Conservation (phyloP, 2,329 filamentous ascomycete genomes). For the Aspergillus sclerotialis region DNA sequence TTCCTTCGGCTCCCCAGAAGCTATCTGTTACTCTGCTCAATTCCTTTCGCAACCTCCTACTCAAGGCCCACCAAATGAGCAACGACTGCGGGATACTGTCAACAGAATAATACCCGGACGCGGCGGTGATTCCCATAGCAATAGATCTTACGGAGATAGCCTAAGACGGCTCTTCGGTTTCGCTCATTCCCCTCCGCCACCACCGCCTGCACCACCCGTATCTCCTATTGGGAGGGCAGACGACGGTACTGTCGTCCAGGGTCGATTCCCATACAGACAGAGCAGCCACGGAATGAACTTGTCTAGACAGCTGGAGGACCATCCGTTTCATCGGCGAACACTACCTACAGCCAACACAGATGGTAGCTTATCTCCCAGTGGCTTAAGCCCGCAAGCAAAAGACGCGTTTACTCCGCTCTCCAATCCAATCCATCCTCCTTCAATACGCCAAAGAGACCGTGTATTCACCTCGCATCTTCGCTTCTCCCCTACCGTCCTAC, state of each 20-base stretch:
- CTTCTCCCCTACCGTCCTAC: not conserved
- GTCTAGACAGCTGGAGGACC: slow-evolving; percentile 21
- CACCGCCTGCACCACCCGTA: slow-evolving; percentile 8
- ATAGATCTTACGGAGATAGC: slow-evolving; percentile 15
- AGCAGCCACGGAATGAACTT: slow-evolving; percentile 34
- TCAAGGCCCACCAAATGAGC: slow-evolving; percentile 6
- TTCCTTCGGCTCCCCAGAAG: slow-evolving; percentile 36
- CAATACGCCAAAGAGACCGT: not conserved
- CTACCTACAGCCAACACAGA: slow-evolving; percentile 18
- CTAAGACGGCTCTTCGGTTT: slow-evolving; percentile 27
- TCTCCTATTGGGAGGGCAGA: slow-evolving; percentile 29
- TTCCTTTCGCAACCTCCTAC: slow-evolving; percentile 13
- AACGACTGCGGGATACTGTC: not conserved
- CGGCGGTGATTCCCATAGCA: slow-evolving; percentile 1
- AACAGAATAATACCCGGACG: not conserved
- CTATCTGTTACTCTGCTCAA: slow-evolving; percentile 23
- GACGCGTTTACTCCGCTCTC: too few species aligned
- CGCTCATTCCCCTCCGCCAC: slow-evolving; percentile 8
- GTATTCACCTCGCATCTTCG: not conserved
- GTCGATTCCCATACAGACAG: slow-evolving; percentile 32
- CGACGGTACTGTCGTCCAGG: slow-evolving; percentile 35
- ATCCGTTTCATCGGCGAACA: slow-evolving; percentile 27
- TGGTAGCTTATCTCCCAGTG: slow-evolving; percentile 3
- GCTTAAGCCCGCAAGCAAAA: not conserved
- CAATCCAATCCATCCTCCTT: too few species aligned